Evolutionary conservation across 2,329 filamentous ascomycete genomes (phyloP), one percentile per base, ranked within the genome.

Genomic region (Cordyceps pruinosa): DNA sequence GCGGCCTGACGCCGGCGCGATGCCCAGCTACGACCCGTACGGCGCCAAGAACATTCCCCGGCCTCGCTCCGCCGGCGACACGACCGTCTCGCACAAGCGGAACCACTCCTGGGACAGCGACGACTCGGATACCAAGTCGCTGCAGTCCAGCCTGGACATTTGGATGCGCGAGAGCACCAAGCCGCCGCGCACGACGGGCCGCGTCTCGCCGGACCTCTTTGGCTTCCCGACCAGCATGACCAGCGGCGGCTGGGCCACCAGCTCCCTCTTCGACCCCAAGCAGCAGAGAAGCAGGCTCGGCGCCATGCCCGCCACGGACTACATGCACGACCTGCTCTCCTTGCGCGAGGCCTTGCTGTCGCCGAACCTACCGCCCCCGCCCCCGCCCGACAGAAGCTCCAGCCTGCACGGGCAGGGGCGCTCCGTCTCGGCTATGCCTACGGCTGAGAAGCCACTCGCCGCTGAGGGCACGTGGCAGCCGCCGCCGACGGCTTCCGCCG

Each of bases 141-240:
- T 75, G 4, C 70, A 75, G 1, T 81, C 78, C 1, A 80, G 75
- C 59, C 73, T 80, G 5, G 82, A 84, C 55, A 80, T 81, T 25
- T 85, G 81, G 81, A 75, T 84, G 69, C 75, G 75, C 7, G 79
- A 82, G 65, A 79, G 78, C 54, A 67, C 74, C 32, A 77, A 77
- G 47, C 73, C 77, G 0, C 59, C 60, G 4, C 58, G 55, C 1
- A 66, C 67, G 0, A 65, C 62, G 1, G 64, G 65, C 8, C 66
- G 69, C 26, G 61, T 62, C 1, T 81, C 80, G 4, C 80, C 80
- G 0, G 81, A 83, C 57, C 69, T 83, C 2, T 83, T 83, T 58
- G 72, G 75, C 19, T 82, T 84, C 58, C 80, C 80, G 0, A 68
- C 67, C 0, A 69, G 65, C 7, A 65, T 70, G 0, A 58, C 62